Conservation (phyloP, 225 moss, liverwort and hornwort genomes). For the Asterella californica region DNA sequence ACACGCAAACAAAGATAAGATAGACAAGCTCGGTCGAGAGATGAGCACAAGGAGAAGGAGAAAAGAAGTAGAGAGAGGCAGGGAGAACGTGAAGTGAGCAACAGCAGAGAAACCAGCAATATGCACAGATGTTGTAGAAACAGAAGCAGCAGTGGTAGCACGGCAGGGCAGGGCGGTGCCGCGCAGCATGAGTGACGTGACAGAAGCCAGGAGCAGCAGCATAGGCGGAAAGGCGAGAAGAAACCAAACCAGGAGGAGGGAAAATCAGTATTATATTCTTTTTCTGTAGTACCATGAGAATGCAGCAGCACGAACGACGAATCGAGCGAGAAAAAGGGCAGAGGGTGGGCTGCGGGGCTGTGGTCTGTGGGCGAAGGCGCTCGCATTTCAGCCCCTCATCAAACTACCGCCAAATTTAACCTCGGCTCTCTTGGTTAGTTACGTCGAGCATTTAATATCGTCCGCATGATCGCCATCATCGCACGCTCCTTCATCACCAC, state of each 20-base stretch:
- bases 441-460: background rate
- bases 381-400: background rate
- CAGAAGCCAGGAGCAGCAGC: background rate
- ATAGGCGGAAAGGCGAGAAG: background rate
- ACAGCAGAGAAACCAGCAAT: background rate
- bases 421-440: constrained; percentile 12
- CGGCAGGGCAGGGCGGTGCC: background rate
- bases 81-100: background rate
- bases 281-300: background rate
- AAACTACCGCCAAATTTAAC: constrained; percentile 13
- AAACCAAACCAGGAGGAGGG: background rate
- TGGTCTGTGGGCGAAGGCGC: background rate
- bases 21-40: background rate
- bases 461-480: constrained; percentile 8
- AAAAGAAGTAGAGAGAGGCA: background rate
- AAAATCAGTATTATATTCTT: background rate
- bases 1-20: background rate
- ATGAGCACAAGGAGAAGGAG: background rate
- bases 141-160: background rate
- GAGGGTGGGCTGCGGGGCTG: background rate
- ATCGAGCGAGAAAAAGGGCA: background rate
- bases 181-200: constrained; percentile 16
- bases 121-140: background rate
- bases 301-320: background rate
- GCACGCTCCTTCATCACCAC: background rate